phyloP scores from a whole-genome alignment of 371 early-diverging fungal genomes.

The Entomophthora muscae region DNA sequence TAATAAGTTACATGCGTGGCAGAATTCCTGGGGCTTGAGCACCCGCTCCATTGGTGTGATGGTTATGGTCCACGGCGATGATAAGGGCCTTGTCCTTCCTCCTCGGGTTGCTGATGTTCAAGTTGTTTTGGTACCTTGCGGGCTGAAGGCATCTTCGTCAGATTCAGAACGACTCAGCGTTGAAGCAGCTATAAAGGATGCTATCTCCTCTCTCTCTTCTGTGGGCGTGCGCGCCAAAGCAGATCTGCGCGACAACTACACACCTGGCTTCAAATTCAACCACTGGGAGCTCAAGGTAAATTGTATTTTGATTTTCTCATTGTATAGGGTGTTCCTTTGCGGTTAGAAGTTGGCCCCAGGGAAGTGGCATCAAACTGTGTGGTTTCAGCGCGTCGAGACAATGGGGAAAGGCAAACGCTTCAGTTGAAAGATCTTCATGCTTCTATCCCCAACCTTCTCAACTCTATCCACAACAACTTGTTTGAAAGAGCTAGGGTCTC shows the following conservation, averaged over 20 bases:
- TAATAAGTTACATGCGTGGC: slow-evolving; percentile 79
- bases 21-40: slow-evolving; percentile 99
- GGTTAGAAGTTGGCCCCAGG: slow-evolving; percentile 96
- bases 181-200: slow-evolving; percentile 45
- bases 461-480: slow-evolving; percentile 87
- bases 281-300: slow-evolving; percentile 91
- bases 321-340: slow-evolving; percentile 87
- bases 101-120: slow-evolving; percentile 91
- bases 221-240: slow-evolving; percentile 75
- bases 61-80: slow-evolving; percentile 99
- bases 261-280: slow-evolving; percentile 99
- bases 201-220: slow-evolving; percentile 47
- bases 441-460: slow-evolving; percentile 43
- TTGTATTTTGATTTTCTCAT: slow-evolving; percentile 1
- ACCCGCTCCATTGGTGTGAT: slow-evolving; percentile 99
- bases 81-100: slow-evolving; percentile 97
- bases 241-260: slow-evolving; percentile 84
- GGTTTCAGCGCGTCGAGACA: slow-evolving; percentile 78
- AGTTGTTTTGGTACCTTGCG: slow-evolving; percentile 92
- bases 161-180: slow-evolving; percentile 46
- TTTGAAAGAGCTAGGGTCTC: slow-evolving; percentile 67
- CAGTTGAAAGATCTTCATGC: slow-evolving; percentile 39
- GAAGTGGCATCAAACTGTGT: slow-evolving; percentile 78
- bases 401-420: slow-evolving; percentile 45
- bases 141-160: slow-evolving; percentile 77